A percentile compares a stretch with the other conserved stretches of the same genome.
These are phyloP conservation scores for Dipteronia sinensis DNA, from an alignment of 345 rosid genomes.

Conservation along the genomic window DNA sequence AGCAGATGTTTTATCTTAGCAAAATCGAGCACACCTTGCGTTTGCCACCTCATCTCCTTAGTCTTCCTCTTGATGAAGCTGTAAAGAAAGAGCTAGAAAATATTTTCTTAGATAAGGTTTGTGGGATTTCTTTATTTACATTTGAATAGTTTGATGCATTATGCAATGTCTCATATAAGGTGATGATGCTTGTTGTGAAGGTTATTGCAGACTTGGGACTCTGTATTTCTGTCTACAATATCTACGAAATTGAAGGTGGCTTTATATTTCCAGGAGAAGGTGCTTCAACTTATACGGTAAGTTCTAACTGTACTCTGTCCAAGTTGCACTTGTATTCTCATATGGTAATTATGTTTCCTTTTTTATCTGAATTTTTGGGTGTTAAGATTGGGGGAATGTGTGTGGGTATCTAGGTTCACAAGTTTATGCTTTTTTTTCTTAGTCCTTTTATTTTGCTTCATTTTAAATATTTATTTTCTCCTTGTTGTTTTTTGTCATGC, in stretches of 20 bases:
- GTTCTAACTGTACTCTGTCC: neutral
- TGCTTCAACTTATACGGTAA: conserved; percentile 79
- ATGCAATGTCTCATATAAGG: conserved; percentile 1
- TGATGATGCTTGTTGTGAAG: conserved; percentile 36
- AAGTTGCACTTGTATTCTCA: neutral
- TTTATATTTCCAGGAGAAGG: conserved; percentile 82
- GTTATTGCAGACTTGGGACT: conserved; percentile 78
- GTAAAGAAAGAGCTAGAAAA: conserved; percentile 59
- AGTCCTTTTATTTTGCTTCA: neutral
- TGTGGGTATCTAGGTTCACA: neutral
- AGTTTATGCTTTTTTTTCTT: neutral
- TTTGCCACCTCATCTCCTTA: conserved; percentile 74
- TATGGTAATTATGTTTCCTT: neutral
- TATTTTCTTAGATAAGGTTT: conserved; percentile 82
- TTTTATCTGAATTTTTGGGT: too few relatives aligned
- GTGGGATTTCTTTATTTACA: neutral
- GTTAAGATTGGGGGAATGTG: too few relatives aligned
- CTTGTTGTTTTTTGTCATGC: too few relatives aligned
- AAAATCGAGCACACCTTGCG: conserved; percentile 71
- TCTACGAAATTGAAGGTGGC: conserved; percentile 63
- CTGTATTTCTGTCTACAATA: conserved; percentile 74
- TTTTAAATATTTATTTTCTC: too few relatives aligned
- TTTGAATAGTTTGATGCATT: neutral
- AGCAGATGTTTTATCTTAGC: conserved; percentile 73
- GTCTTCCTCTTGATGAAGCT: conserved; percentile 66